These are phyloP conservation scores for Fusarium protoensiforme DNA, from an alignment of 2,329 filamentous ascomycete genomes.

Conservation along the genomic window DNA sequence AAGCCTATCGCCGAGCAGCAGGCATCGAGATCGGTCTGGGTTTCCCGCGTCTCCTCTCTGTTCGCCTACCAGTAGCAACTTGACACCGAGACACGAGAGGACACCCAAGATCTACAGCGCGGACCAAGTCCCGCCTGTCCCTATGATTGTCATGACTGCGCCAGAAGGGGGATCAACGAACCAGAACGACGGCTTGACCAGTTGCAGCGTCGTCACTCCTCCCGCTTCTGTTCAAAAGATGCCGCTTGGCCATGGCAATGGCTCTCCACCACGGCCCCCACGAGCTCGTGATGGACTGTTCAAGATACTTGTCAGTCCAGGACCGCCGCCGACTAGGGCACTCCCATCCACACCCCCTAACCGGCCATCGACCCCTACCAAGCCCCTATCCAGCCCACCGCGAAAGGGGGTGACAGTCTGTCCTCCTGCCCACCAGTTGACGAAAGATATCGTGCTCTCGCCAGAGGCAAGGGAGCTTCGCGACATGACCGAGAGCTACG, in stretches of 20 bases:
- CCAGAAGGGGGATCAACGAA: conserved; percentile 14
- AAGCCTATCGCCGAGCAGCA: neutral
- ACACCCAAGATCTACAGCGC: conserved; percentile 22
- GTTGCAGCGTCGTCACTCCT: conserved; percentile 17
- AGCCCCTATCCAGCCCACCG: conserved; percentile 7
- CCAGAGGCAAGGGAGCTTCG: conserved; percentile 44
- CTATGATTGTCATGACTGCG: conserved; percentile 31
- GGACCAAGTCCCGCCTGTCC: conserved; percentile 21
- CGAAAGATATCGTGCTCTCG: conserved; percentile 26
- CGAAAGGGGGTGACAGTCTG: conserved; percentile 14
- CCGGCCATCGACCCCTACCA: conserved; percentile 25
- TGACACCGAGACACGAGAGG: conserved; percentile 48
- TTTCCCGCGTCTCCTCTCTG: conserved; percentile 54
- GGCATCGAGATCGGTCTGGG: conserved; percentile 21
- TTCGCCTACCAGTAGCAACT: conserved; percentile 50
- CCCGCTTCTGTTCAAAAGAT: conserved; percentile 7
- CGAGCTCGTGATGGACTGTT: conserved; percentile 21
- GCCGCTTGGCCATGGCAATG: conserved; percentile 1
- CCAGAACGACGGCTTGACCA: neutral
- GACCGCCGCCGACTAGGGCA: conserved; percentile 58
- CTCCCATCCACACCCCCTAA: conserved; percentile 44
- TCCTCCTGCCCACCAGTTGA: conserved; percentile 14
- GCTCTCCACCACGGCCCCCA: conserved; percentile 23
- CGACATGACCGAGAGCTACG: conserved; percentile 47
- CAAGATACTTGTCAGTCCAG: conserved; percentile 46